These are phyloP conservation scores for Magnusiomyces ingens DNA, from an alignment of 1,139 yeast species.

Conservation along the genomic window DNA sequence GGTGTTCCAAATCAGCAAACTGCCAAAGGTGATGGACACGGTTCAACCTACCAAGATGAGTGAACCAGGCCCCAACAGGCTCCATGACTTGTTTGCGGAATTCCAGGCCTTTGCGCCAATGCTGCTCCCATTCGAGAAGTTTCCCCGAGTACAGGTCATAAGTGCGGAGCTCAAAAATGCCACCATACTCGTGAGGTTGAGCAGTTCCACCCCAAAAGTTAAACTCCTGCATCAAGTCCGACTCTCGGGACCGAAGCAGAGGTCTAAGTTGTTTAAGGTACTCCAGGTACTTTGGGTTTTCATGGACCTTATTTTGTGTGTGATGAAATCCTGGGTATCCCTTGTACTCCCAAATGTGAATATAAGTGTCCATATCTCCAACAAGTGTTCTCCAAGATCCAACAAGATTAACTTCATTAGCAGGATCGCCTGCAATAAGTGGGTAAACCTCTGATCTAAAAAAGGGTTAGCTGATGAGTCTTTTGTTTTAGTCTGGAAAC, in stretches of 20 bases:
- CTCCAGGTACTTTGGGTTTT: conserved; percentile 28
- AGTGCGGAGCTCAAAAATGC: conserved; percentile 38
- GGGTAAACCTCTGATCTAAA: conserved; percentile 31
- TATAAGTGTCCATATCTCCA: conserved; percentile 36
- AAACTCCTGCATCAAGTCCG: conserved; percentile 38
- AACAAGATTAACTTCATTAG: conserved; percentile 34
- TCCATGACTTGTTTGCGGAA: conserved; percentile 41
- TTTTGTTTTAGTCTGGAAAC: not conserved
- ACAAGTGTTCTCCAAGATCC: conserved; percentile 40
- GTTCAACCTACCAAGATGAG: conserved; percentile 37
- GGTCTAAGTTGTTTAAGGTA: conserved; percentile 31
- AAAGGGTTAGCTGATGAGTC: not conserved
- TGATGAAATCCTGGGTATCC: conserved; percentile 39
- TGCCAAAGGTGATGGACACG: conserved; percentile 41
- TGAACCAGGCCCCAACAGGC: conserved; percentile 43
- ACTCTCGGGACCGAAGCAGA: conserved; percentile 32
- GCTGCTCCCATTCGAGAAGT: conserved; percentile 38
- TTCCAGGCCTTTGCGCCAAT: conserved; percentile 38
- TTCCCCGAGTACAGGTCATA: conserved; percentile 37
- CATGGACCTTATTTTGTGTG: conserved; percentile 33
- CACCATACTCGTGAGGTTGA: conserved; percentile 38
- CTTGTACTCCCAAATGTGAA: conserved; percentile 40
- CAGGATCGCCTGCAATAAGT: conserved; percentile 29
- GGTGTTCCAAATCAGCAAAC: conserved; percentile 39
- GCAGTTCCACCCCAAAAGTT: conserved; percentile 43